Percentiles rank a stretch among this genome's conserved stretches.
These are phyloP conservation scores for Takashimella koratensis DNA, from an alignment of 1,284 basidiomycete genomes.

Conservation along the genomic window DNA sequence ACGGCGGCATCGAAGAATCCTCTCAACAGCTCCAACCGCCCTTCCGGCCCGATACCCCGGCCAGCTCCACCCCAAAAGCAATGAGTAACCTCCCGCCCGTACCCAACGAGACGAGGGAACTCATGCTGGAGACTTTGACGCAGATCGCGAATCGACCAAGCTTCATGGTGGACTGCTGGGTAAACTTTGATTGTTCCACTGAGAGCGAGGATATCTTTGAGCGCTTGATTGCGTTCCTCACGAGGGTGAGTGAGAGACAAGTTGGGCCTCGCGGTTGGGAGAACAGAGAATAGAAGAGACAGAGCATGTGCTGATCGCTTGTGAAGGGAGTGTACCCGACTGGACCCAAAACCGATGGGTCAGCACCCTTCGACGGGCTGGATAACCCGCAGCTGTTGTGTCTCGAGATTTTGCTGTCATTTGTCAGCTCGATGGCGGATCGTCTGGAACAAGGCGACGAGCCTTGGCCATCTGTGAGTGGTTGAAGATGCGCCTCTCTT, in stretches of 20 bases:
- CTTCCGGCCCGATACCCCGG: constrained; percentile 12
- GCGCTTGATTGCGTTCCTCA: constrained; percentile 82
- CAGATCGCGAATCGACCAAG: constrained; percentile 66
- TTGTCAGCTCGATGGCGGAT: constrained; percentile 82
- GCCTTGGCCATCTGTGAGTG: constrained; percentile 55
- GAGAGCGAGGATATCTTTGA: constrained; percentile 97
- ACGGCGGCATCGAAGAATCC: constrained; percentile 10
- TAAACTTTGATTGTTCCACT: constrained; percentile 95
- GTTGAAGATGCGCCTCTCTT: constrained; percentile 48
- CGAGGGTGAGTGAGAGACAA: constrained; percentile 54
- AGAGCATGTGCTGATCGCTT: not conserved
- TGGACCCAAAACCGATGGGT: constrained; percentile 34
- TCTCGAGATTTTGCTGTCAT: constrained; percentile 80
- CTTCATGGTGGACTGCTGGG: constrained; percentile 93
- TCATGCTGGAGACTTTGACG: constrained; percentile 83
- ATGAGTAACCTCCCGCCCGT: constrained; percentile 56
- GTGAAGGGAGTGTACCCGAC: constrained; percentile 70
- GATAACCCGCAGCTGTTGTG: constrained; percentile 82
- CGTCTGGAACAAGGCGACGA: constrained; percentile 67
- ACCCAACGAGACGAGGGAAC: constrained; percentile 81
- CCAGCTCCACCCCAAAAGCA: constrained; percentile 32
- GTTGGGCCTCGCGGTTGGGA: not conserved
- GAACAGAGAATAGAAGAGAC: too few species aligned
- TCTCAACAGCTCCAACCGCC: not conserved
- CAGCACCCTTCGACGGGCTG: constrained; percentile 54